Percentiles rank a stretch among this genome's conserved stretches.
phyloP scores from a whole-genome alignment of 2,329 filamentous ascomycete genomes.

The Fusarium sarcochroum region DNA sequence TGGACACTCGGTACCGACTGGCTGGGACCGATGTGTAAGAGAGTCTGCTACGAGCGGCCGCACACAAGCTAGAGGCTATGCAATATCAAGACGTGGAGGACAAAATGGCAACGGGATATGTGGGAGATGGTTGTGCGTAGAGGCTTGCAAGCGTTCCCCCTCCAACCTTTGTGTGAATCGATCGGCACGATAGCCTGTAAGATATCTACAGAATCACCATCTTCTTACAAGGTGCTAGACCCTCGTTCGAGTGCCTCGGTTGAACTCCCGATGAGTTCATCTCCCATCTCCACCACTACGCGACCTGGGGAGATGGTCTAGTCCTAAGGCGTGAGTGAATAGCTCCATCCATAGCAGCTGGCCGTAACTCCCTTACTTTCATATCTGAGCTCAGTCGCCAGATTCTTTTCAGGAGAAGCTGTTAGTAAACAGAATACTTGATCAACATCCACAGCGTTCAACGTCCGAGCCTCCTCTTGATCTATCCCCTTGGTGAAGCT shows the following conservation, averaged over 20 bases:
- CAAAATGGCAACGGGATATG: conserved; percentile 14
- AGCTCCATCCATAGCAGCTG: neutral
- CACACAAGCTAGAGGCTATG: conserved; percentile 31
- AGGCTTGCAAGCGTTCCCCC: neutral
- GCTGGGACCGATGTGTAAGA: conserved; percentile 47
- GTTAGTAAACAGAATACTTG: conserved; percentile 21
- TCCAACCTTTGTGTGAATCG: neutral
- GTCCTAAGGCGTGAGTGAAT: conserved; percentile 4
- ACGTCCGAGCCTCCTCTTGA: conserved; percentile 38
- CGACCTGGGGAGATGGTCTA: conserved; percentile 11
- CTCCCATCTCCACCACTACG: conserved; percentile 36
- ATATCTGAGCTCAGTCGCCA: neutral
- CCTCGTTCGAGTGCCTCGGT: conserved; percentile 17
- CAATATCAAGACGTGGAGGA: conserved; percentile 30
- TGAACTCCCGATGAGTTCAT: conserved; percentile 30
- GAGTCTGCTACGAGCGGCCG: conserved; percentile 32
- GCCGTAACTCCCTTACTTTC: neutral
- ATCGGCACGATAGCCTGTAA: neutral
- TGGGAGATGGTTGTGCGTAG: conserved; percentile 2
- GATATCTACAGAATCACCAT: neutral
- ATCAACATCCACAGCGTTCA: conserved; percentile 23
- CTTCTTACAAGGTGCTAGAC: neutral
- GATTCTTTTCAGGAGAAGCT: neutral
- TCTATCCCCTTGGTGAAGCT: conserved; percentile 39
- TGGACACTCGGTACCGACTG: conserved; percentile 43